Percentiles rank a stretch among this genome's conserved stretches.
Evolutionary conservation across 257 asterid genomes (phyloP).

Genomic region (Rehmannia glutinosa): DNA sequence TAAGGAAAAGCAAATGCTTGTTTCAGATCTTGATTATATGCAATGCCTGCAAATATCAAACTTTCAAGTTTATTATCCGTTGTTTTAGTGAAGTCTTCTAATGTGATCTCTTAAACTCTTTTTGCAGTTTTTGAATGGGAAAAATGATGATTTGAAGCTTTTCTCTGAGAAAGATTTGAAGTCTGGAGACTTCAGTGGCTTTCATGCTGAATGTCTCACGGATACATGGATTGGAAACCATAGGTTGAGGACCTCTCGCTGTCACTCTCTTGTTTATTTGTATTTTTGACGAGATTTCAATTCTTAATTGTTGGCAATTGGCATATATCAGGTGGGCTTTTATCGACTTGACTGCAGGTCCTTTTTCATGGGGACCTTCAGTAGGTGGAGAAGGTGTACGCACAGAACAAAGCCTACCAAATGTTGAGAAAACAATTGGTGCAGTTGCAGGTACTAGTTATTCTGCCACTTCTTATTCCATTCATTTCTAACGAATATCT

Average conservation of each 20-base stretch:
- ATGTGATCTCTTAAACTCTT: slow-evolving; percentile 16
- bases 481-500: too few species aligned
- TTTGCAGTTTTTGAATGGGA: slow-evolving; percentile 67
- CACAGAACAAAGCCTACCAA: slow-evolving; percentile 87
- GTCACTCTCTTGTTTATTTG: background rate
- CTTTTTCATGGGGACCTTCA: slow-evolving; percentile 99
- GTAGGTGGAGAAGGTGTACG: slow-evolving; percentile 99
- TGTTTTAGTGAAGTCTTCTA: slow-evolving; percentile 13
- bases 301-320: slow-evolving; percentile 14
- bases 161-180: slow-evolving; percentile 64
- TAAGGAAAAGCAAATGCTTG: slow-evolving; percentile 4
- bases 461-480: slow-evolving; percentile 6
- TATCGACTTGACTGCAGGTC: slow-evolving; percentile 91
- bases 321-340: slow-evolving; percentile 85
- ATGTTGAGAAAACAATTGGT: slow-evolving; percentile 88
- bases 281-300: background rate
- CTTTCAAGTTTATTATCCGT: slow-evolving; percentile 9
- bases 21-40: slow-evolving; percentile 13
- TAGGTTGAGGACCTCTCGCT: slow-evolving; percentile 39
- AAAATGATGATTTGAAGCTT: slow-evolving; percentile 65
- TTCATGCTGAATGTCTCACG: slow-evolving; percentile 86
- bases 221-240: slow-evolving; percentile 90
- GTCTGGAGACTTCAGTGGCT: slow-evolving; percentile 75
- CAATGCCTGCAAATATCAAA: slow-evolving; percentile 8
- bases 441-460: slow-evolving; percentile 77